Evolutionary conservation across 495 filamentous ascomycete species (phyloP).

Genomic region (Apodospora peruviana): DNA sequence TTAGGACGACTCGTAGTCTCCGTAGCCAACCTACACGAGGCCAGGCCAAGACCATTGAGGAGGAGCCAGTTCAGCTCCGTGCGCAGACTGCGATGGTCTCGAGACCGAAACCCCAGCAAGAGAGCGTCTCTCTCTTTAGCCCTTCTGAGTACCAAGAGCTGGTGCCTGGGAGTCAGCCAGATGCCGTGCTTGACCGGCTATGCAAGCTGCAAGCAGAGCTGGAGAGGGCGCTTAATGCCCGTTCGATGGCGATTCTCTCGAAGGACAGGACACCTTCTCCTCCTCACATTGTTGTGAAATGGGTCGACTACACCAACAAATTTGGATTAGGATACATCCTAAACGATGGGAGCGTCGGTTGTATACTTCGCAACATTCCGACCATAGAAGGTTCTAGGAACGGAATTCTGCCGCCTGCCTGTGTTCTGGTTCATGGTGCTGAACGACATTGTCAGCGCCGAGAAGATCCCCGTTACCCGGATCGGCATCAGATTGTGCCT

Average conservation of each 20-base stretch:
- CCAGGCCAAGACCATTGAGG: slow-evolving; percentile 3
- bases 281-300: slow-evolving; percentile 68
- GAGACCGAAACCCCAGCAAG: slow-evolving; percentile 16
- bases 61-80: slow-evolving; percentile 7
- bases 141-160: slow-evolving; percentile 43
- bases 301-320: slow-evolving; percentile 93
- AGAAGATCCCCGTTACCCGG: slow-evolving; percentile 47
- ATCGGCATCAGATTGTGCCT: slow-evolving; percentile 62
- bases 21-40: slow-evolving; percentile 20
- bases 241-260: slow-evolving; percentile 44
- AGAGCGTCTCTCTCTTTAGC: slow-evolving; percentile 39
- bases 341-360: slow-evolving; percentile 77
- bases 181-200: slow-evolving; percentile 45
- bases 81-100: slow-evolving; percentile 1
- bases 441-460: slow-evolving; percentile 54
- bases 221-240: slow-evolving; percentile 50
- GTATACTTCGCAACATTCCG: slow-evolving; percentile 59
- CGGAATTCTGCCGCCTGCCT: slow-evolving; percentile 54
- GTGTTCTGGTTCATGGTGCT: slow-evolving; percentile 62
- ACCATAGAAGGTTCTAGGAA: slow-evolving; percentile 41
- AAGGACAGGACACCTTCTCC: slow-evolving; percentile 34
- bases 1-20: slow-evolving; percentile 18
- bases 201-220: slow-evolving; percentile 46
- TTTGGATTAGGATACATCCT: slow-evolving; percentile 83
- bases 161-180: slow-evolving; percentile 45